A percentile compares a stretch with the other conserved stretches of the same genome.
Evolutionary conservation across 768 basidiomycete genomes (phyloP).

Genomic region (Scleroderma bovista): DNA sequence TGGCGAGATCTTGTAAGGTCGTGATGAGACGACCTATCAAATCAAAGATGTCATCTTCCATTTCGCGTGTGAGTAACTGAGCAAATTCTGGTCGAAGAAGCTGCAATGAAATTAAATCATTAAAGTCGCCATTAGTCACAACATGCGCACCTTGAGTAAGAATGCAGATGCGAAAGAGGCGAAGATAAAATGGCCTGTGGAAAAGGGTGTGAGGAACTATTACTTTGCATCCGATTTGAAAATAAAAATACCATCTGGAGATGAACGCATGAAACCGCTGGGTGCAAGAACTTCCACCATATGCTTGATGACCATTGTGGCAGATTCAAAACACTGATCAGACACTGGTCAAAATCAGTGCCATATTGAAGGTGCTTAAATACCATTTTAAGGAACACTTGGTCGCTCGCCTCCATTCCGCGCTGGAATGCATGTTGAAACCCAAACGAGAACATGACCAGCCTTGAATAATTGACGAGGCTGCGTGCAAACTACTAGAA

Average conservation of each 20-base stretch:
- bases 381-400: constrained; percentile 66
- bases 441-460: constrained; percentile 84
- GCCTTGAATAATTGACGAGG: constrained; percentile 68
- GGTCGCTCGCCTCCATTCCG: constrained; percentile 56
- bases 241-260: constrained; percentile 74
- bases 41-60: constrained; percentile 67
- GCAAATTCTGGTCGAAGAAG: constrained; percentile 71
- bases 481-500: constrained; percentile 30
- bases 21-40: constrained; percentile 69
- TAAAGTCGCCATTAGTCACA: not conserved
- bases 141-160: constrained; percentile 58
- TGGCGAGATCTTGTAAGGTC: constrained; percentile 66
- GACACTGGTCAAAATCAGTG: constrained; percentile 3
- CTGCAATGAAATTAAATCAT: constrained; percentile 16
- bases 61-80: constrained; percentile 48
- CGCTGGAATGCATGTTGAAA: constrained; percentile 79
- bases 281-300: constrained; percentile 64
- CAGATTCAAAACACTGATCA: constrained; percentile 61
- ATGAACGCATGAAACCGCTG: constrained; percentile 71
- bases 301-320: constrained; percentile 57
- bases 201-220: not conserved
- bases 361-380: not conserved
- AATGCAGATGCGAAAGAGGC: constrained; percentile 80
- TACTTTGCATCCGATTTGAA: not conserved
- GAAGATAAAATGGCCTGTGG: constrained; percentile 67